Conservation (phyloP, 1,139 yeast genomes). For the Diutina sp. region DNA sequence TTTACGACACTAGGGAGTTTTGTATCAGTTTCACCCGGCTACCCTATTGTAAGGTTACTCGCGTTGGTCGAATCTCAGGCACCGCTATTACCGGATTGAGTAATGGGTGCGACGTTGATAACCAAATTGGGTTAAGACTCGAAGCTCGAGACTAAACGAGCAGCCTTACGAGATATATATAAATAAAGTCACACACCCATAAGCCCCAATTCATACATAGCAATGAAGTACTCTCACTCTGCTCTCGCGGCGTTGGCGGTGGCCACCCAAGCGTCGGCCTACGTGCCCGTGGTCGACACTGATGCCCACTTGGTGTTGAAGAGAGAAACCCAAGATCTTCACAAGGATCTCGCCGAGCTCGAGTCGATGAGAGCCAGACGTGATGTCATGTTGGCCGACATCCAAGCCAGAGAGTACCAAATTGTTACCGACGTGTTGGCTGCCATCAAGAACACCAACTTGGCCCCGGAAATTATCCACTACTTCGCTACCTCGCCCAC, state of each 20-base stretch:
- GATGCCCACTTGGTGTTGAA: not conserved
- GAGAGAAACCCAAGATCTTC: not conserved
- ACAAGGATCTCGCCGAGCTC: not conserved
- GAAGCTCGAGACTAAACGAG: not conserved
- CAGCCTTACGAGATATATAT: not conserved
- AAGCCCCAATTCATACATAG: not conserved
- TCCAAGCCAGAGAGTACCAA: constrained; percentile 25
- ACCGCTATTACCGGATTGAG: not conserved
- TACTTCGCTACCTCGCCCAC: constrained; percentile 20
- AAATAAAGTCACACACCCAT: not conserved
- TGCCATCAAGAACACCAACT: constrained; percentile 24
- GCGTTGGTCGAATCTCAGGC: not conserved
- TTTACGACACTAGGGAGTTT: not conserved
- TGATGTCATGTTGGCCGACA: constrained; percentile 9
- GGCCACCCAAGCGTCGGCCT: not conserved
- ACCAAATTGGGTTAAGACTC: not conserved
- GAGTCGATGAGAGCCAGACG: not conserved
- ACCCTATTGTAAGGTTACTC: not conserved
- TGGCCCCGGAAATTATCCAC: constrained; percentile 25
- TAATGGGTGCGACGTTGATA: not conserved
- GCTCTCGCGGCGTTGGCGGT: constrained; percentile 1
- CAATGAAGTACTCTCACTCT: constrained; percentile 1
- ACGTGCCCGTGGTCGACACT: not conserved
- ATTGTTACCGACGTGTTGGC: constrained; percentile 31
- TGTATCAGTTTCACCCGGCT: not conserved